Evolutionary conservation across 306 rosid species (phyloP), one percentile per base, ranked within the genome.

Genomic region (Cicer chorassanicum): DNA sequence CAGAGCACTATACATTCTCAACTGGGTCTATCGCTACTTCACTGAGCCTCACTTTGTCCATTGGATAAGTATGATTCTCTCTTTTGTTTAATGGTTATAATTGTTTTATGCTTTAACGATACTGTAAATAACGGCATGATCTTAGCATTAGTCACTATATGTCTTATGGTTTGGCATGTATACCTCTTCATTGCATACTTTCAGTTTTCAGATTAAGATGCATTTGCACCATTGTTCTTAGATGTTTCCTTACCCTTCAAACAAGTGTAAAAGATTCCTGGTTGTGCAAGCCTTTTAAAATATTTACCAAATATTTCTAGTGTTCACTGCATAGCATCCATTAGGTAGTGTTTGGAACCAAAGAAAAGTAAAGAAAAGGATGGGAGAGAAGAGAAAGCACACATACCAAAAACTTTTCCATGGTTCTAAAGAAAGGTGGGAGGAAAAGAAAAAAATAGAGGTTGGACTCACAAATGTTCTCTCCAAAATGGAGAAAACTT

Each of bases 1-100:
- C 76, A 87, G 96, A 84, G 92, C 82, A 39, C 79, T 92, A 24
- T 92, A 92, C 88, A 89, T 92, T 46, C 69, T 90, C 75, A 92
- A 92, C 84, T 92, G 98, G 98, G 81, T 89, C 65, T 92, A 87
- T 72, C 96, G 98, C 86, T 92, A 90, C 89, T 90, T 90, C 41
- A 90, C 98, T 15, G 98, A 92, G 86, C 81, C 83, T 21, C 81
- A 77, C 82, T 92, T 75, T 78, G 84, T 90, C 68, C 96, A 87
- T 53, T 92, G 94, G 98, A 92, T 90, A 87, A 86, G 98, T 92
- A 90, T 21, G 88, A 44, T 34, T 50, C 75, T 80, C 77, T 65
- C 72, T 51, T 68, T 57, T 76, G 29, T 62, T 77, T 73, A 64
- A 9, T 41, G 12, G 18, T 24, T 62, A n/a, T 65, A 12, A 50